phyloP scores from a whole-genome alignment of 352 stramenopile species.

The Globisporangium abappressorium region DNA sequence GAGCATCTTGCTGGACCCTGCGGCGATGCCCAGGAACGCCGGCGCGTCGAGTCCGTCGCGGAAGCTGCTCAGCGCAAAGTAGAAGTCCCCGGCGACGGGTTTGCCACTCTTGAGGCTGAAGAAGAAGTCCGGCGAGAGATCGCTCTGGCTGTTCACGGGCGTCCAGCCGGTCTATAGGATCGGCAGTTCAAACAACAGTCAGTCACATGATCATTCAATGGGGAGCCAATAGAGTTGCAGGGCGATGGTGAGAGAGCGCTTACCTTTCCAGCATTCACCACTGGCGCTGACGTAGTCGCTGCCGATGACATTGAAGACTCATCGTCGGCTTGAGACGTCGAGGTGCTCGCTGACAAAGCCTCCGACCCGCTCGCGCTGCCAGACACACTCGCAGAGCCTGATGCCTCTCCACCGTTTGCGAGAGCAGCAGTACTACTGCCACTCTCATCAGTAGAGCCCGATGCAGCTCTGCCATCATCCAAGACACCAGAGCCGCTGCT shows the following conservation, averaged over 20 bases:
- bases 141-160: constrained; percentile 1
- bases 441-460: neutral
- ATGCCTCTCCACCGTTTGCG: neutral
- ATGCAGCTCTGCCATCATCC: neutral
- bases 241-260: neutral
- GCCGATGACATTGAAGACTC: neutral
- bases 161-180: neutral
- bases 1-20: neutral
- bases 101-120: constrained; percentile 4
- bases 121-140: constrained; percentile 2
- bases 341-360: neutral
- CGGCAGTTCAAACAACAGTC: neutral
- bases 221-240: neutral
- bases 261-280: neutral
- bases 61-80: constrained; percentile 5
- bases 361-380: neutral
- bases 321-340: neutral
- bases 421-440: neutral
- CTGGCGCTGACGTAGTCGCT: neutral
- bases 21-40: neutral
- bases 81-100: neutral
- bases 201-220: neutral
- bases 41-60: neutral
- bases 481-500: neutral
- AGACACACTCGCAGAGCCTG: neutral